These are phyloP conservation scores for Athelia sp. DNA, from an alignment of 1,284 basidiomycete species.

Conservation along the genomic window DNA sequence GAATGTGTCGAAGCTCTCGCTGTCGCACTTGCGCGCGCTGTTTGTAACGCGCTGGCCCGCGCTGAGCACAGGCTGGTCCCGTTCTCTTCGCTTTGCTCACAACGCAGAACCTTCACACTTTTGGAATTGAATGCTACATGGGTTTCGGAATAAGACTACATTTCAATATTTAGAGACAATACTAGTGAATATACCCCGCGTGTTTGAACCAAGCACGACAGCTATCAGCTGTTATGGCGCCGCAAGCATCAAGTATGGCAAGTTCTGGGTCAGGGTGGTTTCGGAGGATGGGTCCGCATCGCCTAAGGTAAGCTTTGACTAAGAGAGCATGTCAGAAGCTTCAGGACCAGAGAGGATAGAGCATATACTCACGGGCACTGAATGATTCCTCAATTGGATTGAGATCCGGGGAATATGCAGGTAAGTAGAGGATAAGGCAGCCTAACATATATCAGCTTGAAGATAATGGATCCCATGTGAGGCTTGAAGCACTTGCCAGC, in stretches of 20 bases:
- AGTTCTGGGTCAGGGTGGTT: slow-evolving; percentile 12
- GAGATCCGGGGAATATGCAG: slow-evolving; percentile 21
- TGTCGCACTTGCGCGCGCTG: too few relatives aligned
- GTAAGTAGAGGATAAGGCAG: slow-evolving; percentile 13
- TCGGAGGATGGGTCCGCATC: slow-evolving; percentile 11
- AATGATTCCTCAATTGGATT: slow-evolving; percentile 24
- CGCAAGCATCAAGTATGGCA: slow-evolving; percentile 13
- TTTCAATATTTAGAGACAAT: too few relatives aligned
- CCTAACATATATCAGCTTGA: slow-evolving; percentile 1
- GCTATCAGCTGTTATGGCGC: slow-evolving; percentile 17
- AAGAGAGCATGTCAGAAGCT: not conserved
- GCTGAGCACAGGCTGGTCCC: too few relatives aligned
- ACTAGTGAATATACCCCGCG: slow-evolving; percentile 16
- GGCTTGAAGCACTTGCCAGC: slow-evolving; percentile 10
- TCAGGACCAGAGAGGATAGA: not conserved
- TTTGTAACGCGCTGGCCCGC: too few relatives aligned
- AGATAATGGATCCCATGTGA: slow-evolving; percentile 6
- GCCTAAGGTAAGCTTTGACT: slow-evolving; percentile 16
- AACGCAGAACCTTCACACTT: too few relatives aligned
- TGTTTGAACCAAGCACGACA: slow-evolving; percentile 17
- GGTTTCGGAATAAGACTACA: too few relatives aligned
- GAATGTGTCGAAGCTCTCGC: too few relatives aligned
- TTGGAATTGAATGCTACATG: too few relatives aligned
- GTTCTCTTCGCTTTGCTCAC: too few relatives aligned
- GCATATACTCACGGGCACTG: slow-evolving; percentile 11